phyloP scores from a whole-genome alignment of 441 rosid species.

The Metrosideros polymorpha region DNA sequence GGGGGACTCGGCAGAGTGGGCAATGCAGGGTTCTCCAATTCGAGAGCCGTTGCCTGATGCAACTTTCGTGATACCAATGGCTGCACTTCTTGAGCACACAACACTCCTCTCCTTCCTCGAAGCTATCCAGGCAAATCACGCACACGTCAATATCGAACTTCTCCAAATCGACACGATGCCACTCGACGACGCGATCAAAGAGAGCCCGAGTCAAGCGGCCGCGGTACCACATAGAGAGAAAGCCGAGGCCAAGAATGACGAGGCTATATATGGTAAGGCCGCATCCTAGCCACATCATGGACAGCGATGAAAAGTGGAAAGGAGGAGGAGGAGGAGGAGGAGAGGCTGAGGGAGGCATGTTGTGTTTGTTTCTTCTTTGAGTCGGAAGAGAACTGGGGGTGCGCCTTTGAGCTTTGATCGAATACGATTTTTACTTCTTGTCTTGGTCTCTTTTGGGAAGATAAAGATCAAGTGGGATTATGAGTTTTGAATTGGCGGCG shows the following conservation, averaged over 20 bases:
- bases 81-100: not conserved
- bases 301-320: not conserved
- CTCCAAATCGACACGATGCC: not conserved
- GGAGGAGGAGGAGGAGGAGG: not conserved
- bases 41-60: not conserved
- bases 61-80: not conserved
- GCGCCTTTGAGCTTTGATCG: not conserved
- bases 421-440: not conserved
- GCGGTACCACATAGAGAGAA: accelerated
- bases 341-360: not conserved
- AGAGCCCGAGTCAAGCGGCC: not conserved
- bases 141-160: not conserved
- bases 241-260: not conserved
- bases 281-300: not conserved
- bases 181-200: not conserved
- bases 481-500: not conserved
- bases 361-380: not conserved
- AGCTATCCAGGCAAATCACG: not conserved
- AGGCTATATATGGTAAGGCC: not conserved
- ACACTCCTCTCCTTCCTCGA: not conserved
- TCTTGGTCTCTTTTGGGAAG: not conserved
- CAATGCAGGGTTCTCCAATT: not conserved
- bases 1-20: not conserved
- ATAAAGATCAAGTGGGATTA: not conserved
- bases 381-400: not conserved